Evolutionary conservation across 2,329 filamentous ascomycete genomes (phyloP).

Genomic region (Calonectria ilicicola): DNA sequence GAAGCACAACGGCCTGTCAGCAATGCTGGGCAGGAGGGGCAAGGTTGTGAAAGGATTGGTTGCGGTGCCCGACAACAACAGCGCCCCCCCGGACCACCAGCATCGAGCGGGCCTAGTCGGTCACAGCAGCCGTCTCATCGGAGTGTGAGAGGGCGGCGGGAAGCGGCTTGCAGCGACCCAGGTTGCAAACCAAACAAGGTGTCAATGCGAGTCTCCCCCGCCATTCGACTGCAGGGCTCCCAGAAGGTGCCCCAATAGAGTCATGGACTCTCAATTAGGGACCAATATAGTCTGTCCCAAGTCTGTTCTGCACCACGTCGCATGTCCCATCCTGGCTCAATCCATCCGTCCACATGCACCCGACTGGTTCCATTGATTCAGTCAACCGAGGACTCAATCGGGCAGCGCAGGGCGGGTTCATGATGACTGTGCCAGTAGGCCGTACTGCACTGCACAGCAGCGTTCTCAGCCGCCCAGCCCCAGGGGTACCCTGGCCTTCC

Average conservation of each 20-base stretch:
- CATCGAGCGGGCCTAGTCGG: conserved; percentile 12
- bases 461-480: conserved; percentile 37
- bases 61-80: conserved; percentile 20
- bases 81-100: conserved; percentile 11
- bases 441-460: conserved; percentile 1
- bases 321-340: conserved; percentile 7
- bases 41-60: conserved; percentile 33
- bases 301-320: not conserved
- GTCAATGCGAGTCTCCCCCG: conserved; percentile 22
- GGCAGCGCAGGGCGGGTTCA: not conserved
- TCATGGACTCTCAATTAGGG: not conserved
- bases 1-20: conserved; percentile 33
- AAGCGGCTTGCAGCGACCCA: conserved; percentile 16
- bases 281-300: not conserved
- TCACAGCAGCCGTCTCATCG: conserved; percentile 15
- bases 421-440: not conserved
- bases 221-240: conserved; percentile 19
- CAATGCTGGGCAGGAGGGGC: conserved; percentile 24
- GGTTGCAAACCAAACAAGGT: conserved; percentile 18
- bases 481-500: conserved; percentile 35
- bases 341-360: conserved; percentile 10
- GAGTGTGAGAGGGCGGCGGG: conserved; percentile 6
- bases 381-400: not conserved
- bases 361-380: not conserved
- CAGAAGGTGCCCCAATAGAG: not conserved